Percentiles rank a stretch among this genome's conserved stretches.
phyloP scores from a whole-genome alignment of 1,284 basidiomycete genomes.

The Singerocomus inundabilis region DNA sequence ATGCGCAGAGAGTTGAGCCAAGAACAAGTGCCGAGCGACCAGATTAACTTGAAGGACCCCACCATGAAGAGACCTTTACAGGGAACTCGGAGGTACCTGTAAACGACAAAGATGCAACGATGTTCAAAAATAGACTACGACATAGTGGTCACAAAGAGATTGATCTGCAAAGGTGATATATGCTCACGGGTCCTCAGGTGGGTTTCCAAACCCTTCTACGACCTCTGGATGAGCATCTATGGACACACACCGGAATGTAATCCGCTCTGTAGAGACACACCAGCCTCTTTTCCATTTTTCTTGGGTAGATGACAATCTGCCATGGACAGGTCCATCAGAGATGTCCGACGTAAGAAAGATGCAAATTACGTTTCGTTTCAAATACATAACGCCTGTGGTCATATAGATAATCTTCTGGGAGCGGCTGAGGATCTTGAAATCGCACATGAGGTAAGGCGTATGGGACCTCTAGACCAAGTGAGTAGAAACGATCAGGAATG shows the following conservation, averaged over 20 bases:
- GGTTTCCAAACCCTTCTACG: constrained; percentile 56
- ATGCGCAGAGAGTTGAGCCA: background rate
- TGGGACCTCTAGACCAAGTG: constrained; percentile 54
- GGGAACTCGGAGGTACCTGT: constrained; percentile 47
- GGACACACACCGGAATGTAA: background rate
- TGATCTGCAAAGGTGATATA: background rate
- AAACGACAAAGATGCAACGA: constrained; percentile 59
- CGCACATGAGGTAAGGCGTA: constrained; percentile 63
- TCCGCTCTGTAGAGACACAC: background rate
- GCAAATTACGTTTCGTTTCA: constrained; percentile 55
- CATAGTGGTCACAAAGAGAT: background rate
- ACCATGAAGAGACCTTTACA: constrained; percentile 73
- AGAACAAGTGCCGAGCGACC: background rate
- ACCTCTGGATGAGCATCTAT: background rate
- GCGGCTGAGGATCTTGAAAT: constrained; percentile 59
- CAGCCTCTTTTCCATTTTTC: constrained; percentile 56
- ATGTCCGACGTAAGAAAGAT: background rate
- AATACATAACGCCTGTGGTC: constrained; percentile 56
- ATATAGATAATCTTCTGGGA: constrained; percentile 55
- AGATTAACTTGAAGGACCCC: constrained; percentile 40
- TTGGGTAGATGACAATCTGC: constrained; percentile 58
- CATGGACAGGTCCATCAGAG: background rate
- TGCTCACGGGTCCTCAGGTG: constrained; percentile 66
- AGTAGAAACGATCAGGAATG: background rate
- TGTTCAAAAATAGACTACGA: constrained; percentile 62